Evolutionary conservation across 169 alveolate genomes (phyloP).

Genomic region (Plasmodium gaboni): DNA sequence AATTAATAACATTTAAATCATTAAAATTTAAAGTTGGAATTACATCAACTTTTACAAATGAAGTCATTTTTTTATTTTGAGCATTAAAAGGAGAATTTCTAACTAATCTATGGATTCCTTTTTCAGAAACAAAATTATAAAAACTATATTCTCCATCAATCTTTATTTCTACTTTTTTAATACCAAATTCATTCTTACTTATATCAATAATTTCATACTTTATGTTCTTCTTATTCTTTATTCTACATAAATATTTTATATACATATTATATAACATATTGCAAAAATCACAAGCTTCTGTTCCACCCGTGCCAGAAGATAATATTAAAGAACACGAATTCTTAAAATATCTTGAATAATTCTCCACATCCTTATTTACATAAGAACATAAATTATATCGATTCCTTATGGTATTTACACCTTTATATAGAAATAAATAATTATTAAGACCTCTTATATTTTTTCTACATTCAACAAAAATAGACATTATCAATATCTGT

Average conservation of each 20-base stretch:
- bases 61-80: conserved; percentile 80
- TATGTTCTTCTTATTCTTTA: conserved; percentile 67
- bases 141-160: conserved; percentile 84
- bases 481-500: conserved; percentile 9
- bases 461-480: conserved; percentile 20
- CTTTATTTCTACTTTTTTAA: conserved; percentile 80
- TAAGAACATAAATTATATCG: conserved; percentile 26
- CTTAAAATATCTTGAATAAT: conserved; percentile 69
- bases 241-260: conserved; percentile 79
- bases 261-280: conserved; percentile 83
- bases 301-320: conserved; percentile 85
- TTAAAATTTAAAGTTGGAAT: conserved; percentile 81
- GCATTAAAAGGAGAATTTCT: conserved; percentile 83
- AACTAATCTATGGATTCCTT: conserved; percentile 85
- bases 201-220: conserved; percentile 78
- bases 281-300: conserved; percentile 86
- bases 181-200: conserved; percentile 80
- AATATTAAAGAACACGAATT: conserved; percentile 63
- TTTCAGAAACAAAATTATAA: conserved; percentile 82
- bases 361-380: conserved; percentile 55
- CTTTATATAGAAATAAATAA: conserved; percentile 29
- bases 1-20: conserved; percentile 79
- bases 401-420: conserved; percentile 12
- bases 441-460: not conserved
- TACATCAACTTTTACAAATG: conserved; percentile 85